These are phyloP conservation scores for Solanum ahanhuiri DNA, from an alignment of 257 asterid species.

Conservation along the genomic window DNA sequence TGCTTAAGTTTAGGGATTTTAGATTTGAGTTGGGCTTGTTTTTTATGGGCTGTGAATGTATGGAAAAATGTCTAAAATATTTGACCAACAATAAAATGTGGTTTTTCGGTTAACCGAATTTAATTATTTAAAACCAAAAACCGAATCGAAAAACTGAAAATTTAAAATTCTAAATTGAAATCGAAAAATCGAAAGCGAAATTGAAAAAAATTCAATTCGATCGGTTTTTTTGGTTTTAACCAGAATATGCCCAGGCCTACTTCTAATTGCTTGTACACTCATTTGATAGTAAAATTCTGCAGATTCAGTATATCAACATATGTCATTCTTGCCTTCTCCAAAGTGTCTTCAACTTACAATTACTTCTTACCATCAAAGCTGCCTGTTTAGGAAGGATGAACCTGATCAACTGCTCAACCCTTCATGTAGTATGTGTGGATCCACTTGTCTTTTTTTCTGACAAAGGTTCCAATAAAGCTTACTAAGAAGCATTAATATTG, in stretches of 20 bases:
- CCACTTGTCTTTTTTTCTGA: background rate
- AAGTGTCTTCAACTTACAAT: background rate
- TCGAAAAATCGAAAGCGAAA: too few relatives aligned
- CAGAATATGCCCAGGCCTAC: too few relatives aligned
- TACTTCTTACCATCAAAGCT: background rate
- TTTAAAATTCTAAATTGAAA: too few relatives aligned
- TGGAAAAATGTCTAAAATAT: background rate
- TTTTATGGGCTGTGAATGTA: too few relatives aligned
- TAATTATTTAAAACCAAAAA: too few relatives aligned
- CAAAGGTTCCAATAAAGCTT: background rate
- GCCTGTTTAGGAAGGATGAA: background rate
- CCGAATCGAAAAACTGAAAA: too few relatives aligned
- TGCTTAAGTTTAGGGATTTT: background rate
- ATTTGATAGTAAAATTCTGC: background rate
- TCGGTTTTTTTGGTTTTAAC: too few relatives aligned
- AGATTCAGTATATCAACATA: background rate
- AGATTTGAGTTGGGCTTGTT: background rate
- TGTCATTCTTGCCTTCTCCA: background rate
- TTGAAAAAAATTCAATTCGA: too few relatives aligned
- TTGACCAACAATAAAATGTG: background rate
- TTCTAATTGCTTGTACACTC: background rate
- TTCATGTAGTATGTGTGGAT: background rate
- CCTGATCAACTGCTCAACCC: background rate
- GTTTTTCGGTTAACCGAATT: too few relatives aligned
- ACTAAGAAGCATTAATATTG: background rate